A percentile compares a stretch with the other conserved stretches of the same genome.
Conservation (phyloP, 2,329 filamentous ascomycete species). For the Fusarium austroafricanum region DNA sequence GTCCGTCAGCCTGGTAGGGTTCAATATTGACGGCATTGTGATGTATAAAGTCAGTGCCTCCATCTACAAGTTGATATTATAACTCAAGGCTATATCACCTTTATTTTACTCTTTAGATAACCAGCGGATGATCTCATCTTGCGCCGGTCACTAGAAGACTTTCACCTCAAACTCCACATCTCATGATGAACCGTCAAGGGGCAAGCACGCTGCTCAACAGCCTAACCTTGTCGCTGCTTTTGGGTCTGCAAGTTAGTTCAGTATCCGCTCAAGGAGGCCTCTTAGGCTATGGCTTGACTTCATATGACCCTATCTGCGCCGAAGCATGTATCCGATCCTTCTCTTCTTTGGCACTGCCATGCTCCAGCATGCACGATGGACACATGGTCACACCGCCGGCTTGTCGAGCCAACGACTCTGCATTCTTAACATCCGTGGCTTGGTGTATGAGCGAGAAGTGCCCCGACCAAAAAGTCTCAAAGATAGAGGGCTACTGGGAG, state of each 20-base stretch:
- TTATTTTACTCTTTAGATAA: not conserved
- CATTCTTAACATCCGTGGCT: slow-evolving; percentile 11
- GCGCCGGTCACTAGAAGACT: not conserved
- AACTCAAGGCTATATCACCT: not conserved
- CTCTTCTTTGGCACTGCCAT: not conserved
- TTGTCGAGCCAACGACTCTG: slow-evolving; percentile 4
- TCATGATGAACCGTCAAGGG: not conserved
- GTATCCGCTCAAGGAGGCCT: not conserved
- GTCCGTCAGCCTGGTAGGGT: slow-evolving; percentile 2
- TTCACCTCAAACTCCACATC: not conserved
- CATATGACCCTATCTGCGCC: slow-evolving; percentile 12
- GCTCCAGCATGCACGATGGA: slow-evolving; percentile 8
- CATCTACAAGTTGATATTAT: not conserved
- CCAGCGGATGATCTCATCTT: not conserved
- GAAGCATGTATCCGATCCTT: slow-evolving; percentile 20
- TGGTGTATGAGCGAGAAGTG: slow-evolving; percentile 5
- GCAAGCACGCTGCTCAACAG: not conserved
- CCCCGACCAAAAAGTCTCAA: not conserved
- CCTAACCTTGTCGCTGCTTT: not conserved
- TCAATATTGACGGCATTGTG: not conserved
- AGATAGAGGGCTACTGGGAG: slow-evolving; percentile 13
- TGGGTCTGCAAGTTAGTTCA: not conserved
- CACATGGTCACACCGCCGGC: not conserved
- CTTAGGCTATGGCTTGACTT: not conserved
- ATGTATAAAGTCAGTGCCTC: slow-evolving; percentile 14